Evolutionary conservation across 768 basidiomycete genomes (phyloP).

Genomic region (Lentinula detonsa): DNA sequence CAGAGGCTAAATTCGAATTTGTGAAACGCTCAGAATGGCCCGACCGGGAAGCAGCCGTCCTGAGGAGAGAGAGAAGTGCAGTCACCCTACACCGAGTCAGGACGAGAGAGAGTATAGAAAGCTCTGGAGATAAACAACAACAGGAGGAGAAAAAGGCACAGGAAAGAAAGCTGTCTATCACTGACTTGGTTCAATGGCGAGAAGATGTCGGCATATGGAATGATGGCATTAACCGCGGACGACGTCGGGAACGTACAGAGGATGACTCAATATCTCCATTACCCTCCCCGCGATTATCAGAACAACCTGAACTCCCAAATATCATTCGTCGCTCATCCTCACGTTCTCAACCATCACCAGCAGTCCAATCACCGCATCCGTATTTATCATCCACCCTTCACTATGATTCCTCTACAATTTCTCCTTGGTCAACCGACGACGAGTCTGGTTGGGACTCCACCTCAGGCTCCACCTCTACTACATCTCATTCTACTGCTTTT

Average conservation of each 20-base stretch:
- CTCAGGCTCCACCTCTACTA: slow-evolving; percentile 55
- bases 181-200: slow-evolving; percentile 52
- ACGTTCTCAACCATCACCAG: slow-evolving; percentile 9
- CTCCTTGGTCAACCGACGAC: slow-evolving; percentile 73
- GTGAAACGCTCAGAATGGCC: slow-evolving; percentile 85
- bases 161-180: slow-evolving; percentile 30
- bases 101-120: slow-evolving; percentile 39
- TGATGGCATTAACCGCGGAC: slow-evolving; percentile 45
- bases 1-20: slow-evolving; percentile 70
- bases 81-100: slow-evolving; percentile 50
- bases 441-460: slow-evolving; percentile 74
- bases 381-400: slow-evolving; percentile 2
- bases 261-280: slow-evolving; percentile 37
- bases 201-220: slow-evolving; percentile 38
- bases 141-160: slow-evolving; percentile 23
- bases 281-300: slow-evolving; percentile 42
- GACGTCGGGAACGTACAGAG: slow-evolving; percentile 50
- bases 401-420: slow-evolving; percentile 28
- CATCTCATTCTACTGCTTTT: slow-evolving; percentile 21
- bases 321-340: slow-evolving; percentile 9
- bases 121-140: slow-evolving; percentile 14
- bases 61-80: slow-evolving; percentile 63
- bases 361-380: slow-evolving; percentile 12
- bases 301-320: slow-evolving; percentile 11
- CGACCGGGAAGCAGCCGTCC: slow-evolving; percentile 67